Evolutionary conservation across 2,329 filamentous ascomycete genomes (phyloP).

Genomic region (Arthroderma sp.): DNA sequence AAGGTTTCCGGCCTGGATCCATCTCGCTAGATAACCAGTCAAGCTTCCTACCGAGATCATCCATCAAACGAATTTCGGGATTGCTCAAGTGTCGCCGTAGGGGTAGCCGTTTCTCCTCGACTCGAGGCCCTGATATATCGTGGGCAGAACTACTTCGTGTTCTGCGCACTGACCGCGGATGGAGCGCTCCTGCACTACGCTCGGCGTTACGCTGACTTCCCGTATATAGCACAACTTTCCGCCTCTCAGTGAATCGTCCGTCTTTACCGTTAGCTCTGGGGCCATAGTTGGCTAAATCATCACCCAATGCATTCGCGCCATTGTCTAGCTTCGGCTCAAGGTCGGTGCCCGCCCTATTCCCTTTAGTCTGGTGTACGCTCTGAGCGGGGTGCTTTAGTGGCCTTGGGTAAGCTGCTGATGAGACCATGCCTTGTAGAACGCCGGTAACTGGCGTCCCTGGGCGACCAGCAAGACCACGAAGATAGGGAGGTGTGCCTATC

Average conservation of each 20-base stretch:
- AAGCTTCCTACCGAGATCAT: constrained; percentile 24
- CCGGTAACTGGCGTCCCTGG: constrained; percentile 25
- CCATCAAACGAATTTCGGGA: constrained; percentile 25
- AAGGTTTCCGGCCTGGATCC: constrained; percentile 27
- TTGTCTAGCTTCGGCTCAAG: too few species aligned
- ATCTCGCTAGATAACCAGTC: constrained; percentile 26
- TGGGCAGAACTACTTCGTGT: neutral
- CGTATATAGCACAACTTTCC: too few species aligned
- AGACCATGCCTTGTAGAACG: constrained; percentile 14
- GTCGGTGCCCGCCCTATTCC: neutral
- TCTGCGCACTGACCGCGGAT: neutral
- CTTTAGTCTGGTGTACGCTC: too few species aligned
- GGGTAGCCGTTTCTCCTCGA: neutral
- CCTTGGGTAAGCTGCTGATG: neutral
- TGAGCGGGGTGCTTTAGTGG: too few species aligned
- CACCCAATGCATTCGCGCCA: too few species aligned
- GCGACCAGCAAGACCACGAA: constrained; percentile 16
- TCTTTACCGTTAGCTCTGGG: too few species aligned
- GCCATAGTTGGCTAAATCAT: too few species aligned
- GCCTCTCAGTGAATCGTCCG: too few species aligned
- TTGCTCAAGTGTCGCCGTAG: constrained; percentile 15
- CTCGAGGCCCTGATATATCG: neutral
- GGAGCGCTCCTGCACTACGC: too few species aligned
- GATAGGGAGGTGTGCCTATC: constrained; percentile 7
- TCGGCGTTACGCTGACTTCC: too few species aligned